Evolutionary conservation across 345 rosid genomes (phyloP).

Genomic region (Triadica sebifera): DNA sequence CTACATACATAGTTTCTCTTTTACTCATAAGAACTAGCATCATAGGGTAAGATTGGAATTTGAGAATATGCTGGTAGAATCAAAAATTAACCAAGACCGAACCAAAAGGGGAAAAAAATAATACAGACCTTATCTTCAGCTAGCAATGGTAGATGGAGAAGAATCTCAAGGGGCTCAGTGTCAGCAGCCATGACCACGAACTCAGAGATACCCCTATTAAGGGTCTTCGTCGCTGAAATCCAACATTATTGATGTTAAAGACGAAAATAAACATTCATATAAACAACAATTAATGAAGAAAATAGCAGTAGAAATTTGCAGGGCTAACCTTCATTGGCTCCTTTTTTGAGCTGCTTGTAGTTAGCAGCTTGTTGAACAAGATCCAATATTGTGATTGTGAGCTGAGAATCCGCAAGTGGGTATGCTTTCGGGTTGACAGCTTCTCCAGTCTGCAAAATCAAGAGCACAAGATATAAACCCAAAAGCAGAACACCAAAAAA

Average conservation of each 20-base stretch:
- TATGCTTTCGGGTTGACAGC: constrained; percentile 83
- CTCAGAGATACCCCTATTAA: constrained; percentile 94
- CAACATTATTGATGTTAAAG: not conserved
- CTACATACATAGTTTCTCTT: not conserved
- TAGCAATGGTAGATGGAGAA: constrained; percentile 65
- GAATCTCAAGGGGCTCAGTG: constrained; percentile 86
- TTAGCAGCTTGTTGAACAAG: constrained; percentile 94
- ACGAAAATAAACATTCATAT: not conserved
- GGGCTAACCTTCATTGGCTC: constrained; percentile 81
- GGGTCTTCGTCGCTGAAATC: constrained; percentile 84
- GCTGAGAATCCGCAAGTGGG: constrained; percentile 81
- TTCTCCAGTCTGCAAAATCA: constrained; percentile 28
- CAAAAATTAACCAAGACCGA: too few species aligned
- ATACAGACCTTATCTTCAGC: constrained; percentile 80
- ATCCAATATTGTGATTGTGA: constrained; percentile 74
- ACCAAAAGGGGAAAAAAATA: not conserved
- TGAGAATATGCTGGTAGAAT: too few species aligned
- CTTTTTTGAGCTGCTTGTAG: constrained; percentile 98
- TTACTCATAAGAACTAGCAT: not conserved
- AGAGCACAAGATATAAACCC: not conserved
- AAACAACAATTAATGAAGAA: too few species aligned
- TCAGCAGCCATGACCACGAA: constrained; percentile 56
- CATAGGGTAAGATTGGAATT: too few species aligned
- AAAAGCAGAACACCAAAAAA: not conserved
- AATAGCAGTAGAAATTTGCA: not conserved